These are phyloP conservation scores for Fusarium sacchari DNA, from an alignment of 2,329 filamentous ascomycete species.

Conservation along the genomic window DNA sequence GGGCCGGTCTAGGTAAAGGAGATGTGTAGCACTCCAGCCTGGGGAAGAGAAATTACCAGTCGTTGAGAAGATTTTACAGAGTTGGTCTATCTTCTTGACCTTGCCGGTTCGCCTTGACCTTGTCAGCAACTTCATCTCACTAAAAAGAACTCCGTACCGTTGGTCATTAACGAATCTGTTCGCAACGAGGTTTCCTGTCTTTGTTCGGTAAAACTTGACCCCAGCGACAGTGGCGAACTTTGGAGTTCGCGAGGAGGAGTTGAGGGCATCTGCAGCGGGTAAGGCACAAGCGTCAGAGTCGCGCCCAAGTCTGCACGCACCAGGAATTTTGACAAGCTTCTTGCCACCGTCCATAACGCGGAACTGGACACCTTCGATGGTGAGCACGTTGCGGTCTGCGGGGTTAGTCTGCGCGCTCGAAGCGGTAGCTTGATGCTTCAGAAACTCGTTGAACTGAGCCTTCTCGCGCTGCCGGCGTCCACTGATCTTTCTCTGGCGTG, in stretches of 20 bases:
- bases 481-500: conserved; percentile 65
- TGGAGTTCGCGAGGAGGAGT: conserved; percentile 74
- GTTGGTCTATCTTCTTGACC: conserved; percentile 75
- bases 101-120: conserved; percentile 58
- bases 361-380: conserved; percentile 78
- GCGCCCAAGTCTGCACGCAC: conserved; percentile 55
- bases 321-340: conserved; percentile 79
- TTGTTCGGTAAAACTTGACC: conserved; percentile 85
- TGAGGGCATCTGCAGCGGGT: conserved; percentile 62
- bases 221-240: conserved; percentile 78
- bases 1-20: conserved; percentile 34
- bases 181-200: conserved; percentile 86
- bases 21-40: conserved; percentile 36
- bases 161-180: conserved; percentile 79
- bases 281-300: conserved; percentile 33
- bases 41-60: conserved; percentile 70
- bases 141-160: conserved; percentile 66
- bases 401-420: conserved; percentile 36
- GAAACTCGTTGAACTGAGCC: conserved; percentile 58
- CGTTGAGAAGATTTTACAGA: conserved; percentile 77
- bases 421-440: conserved; percentile 44
- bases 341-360: conserved; percentile 79
- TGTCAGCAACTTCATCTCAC: conserved; percentile 51
- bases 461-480: conserved; percentile 68
- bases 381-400: conserved; percentile 67